Evolutionary conservation across 2,329 filamentous ascomycete genomes (phyloP).

Genomic region (Diaporthe ampelina): DNA sequence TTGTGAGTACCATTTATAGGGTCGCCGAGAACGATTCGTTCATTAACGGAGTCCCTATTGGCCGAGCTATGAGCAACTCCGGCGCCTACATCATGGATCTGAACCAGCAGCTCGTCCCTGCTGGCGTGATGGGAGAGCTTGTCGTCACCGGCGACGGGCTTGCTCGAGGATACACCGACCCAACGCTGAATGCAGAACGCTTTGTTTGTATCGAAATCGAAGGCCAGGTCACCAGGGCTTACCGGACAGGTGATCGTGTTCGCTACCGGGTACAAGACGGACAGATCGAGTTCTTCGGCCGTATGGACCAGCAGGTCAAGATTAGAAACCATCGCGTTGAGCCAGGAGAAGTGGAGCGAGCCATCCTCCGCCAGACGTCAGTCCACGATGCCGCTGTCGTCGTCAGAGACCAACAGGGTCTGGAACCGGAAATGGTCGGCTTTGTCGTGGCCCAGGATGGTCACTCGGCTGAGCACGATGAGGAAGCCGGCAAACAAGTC

Average conservation of each 20-base stretch:
- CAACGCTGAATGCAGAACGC: neutral
- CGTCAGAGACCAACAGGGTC: neutral
- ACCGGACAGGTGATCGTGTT: slow-evolving; percentile 59
- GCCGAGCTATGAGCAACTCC: neutral
- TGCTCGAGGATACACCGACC: slow-evolving; percentile 2
- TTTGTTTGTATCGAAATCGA: neutral
- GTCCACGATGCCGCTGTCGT: neutral
- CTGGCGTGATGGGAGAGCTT: slow-evolving; percentile 8
- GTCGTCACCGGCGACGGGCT: neutral
- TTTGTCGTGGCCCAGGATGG: neutral
- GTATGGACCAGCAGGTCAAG: slow-evolving; percentile 67
- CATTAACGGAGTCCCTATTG: neutral
- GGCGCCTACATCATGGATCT: neutral
- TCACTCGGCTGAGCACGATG: neutral
- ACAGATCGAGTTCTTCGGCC: slow-evolving; percentile 48
- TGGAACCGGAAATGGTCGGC: neutral
- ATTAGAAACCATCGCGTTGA: slow-evolving; percentile 65
- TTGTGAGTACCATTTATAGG: slow-evolving; percentile 4
- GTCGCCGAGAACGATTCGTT: neutral
- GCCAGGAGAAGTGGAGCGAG: slow-evolving; percentile 47
- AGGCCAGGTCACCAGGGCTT: slow-evolving; percentile 41
- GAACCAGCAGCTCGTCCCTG: neutral
- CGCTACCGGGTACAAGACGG: slow-evolving; percentile 50
- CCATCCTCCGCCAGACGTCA: neutral
- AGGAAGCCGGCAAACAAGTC: neutral